Evolutionary conservation across 768 basidiomycete species (phyloP), one percentile per base, ranked within the genome.

Genomic region (Leccinum obscurum): DNA sequence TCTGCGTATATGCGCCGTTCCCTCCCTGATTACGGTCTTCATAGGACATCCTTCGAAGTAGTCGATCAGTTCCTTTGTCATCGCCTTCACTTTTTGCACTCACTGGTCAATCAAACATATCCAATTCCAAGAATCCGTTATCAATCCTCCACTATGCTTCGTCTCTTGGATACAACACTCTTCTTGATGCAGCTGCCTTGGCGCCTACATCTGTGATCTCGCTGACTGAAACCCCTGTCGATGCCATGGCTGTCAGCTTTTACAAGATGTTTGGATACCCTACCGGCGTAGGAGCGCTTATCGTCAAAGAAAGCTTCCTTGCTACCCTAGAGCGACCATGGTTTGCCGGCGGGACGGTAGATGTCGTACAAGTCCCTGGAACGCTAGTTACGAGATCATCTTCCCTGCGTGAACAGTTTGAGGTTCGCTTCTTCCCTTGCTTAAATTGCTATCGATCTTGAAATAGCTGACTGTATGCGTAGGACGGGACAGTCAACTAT

Each of bases 211-310:
- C 90, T 8, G 68, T 77, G 17, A 81, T 93, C 57, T 88, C 88
- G 13, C 77, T 94, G 14, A 72, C 81, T 1, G 82, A 87, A 55
- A 80, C 79, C 32, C 83, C 86, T 4, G 87, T 92, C 11, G 92
- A 94, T 71, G 92, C 91, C 1, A 85, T 92, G 82, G 90, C 86
- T 0, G 69, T 94, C 56, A 90, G 88, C 49, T 92, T 93, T 67
- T 94, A 94, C 76, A 94, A 94, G 66, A 92, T 93, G 88, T 91
- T 92, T 63, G 92, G 92, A 35, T 93, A 86, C 65, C 92, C 92
- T 11, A 93, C 91, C 0, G 92, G 92, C 8, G 84, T 93, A 48
- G 92, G 92, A 37, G 90, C 90, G 13, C 78, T 94, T 5, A 72
- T 94, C 30, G 86, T 89, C 49, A 89, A 86, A 70, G 85, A 87